Evolutionary conservation across 768 basidiomycete genomes (phyloP).

Genomic region (Phylloporus scabripes): DNA sequence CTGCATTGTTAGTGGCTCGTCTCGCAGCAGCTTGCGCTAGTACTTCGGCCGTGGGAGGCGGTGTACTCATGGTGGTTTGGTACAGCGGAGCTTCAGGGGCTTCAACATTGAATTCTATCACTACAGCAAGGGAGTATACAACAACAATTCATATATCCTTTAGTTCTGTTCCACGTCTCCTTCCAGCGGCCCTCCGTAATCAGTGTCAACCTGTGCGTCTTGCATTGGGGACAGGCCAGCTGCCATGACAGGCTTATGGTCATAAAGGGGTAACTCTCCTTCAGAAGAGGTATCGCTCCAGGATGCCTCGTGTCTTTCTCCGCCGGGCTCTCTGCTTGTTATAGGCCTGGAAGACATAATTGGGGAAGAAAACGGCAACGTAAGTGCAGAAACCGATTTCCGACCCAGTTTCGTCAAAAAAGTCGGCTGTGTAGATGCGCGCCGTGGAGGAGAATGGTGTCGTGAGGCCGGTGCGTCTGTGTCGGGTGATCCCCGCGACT

Average conservation of each 20-base stretch:
- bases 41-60: slow-evolving; percentile 15
- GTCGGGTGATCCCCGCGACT: slow-evolving; percentile 22
- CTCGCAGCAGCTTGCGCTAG: slow-evolving; percentile 29
- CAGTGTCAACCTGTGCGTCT: slow-evolving; percentile 14
- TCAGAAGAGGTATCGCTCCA: slow-evolving; percentile 63
- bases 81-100: slow-evolving; percentile 14
- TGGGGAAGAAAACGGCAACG: slow-evolving; percentile 32
- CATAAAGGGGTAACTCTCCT: slow-evolving; percentile 25
- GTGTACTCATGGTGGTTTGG: slow-evolving; percentile 10
- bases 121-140: background rate
- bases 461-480: slow-evolving; percentile 10
- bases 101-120: background rate
- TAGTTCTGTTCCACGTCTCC: slow-evolving; percentile 22
- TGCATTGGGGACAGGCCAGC: slow-evolving; percentile 6
- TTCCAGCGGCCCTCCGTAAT: slow-evolving; percentile 15
- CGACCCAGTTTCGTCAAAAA: slow-evolving; percentile 42
- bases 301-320: slow-evolving; percentile 30
- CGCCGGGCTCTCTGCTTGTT: slow-evolving; percentile 23
- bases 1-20: slow-evolving; percentile 10
- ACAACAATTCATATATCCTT: background rate
- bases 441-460: slow-evolving; percentile 8
- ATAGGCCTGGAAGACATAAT: slow-evolving; percentile 19
- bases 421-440: slow-evolving; percentile 20
- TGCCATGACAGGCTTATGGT: slow-evolving; percentile 7
- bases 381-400: slow-evolving; percentile 41